Conservation (phyloP, 2,329 filamentous ascomycete genomes). For the Trichoderma cornu-damae region DNA sequence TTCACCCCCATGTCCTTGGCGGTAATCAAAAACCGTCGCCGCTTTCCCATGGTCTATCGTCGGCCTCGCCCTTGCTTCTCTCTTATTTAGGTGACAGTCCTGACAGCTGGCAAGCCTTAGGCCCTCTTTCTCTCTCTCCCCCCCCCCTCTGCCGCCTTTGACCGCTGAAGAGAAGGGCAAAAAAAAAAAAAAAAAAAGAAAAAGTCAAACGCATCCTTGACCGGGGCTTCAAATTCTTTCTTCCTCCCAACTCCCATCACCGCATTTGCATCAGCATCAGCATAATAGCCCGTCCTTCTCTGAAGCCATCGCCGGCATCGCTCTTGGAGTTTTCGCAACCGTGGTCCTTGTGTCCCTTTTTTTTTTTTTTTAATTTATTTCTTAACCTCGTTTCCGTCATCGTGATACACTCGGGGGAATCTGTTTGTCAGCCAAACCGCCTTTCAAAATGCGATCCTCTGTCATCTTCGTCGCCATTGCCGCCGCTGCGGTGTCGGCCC, state of each 20-base stretch:
- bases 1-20: constrained; percentile 12
- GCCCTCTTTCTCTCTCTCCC: constrained; percentile 10
- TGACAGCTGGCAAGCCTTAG: constrained; percentile 14
- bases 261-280: constrained; percentile 18
- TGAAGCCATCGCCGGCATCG: neutral
- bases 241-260: constrained; percentile 16
- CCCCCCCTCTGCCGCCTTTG: constrained; percentile 8
- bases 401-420: constrained; percentile 9
- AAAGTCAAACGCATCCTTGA: constrained; percentile 5
- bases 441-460: constrained; percentile 39
- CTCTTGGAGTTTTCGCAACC: constrained; percentile 9
- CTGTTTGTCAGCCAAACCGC: constrained; percentile 16
- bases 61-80: constrained; percentile 19
- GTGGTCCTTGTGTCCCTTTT: constrained; percentile 8
- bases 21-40: constrained; percentile 18
- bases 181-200: too few species aligned
- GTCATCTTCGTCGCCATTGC: constrained; percentile 42
- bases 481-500: constrained; percentile 39
- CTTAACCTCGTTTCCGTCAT: neutral
- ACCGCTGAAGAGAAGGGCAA: neutral
- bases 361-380: neutral
- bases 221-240: constrained; percentile 1
- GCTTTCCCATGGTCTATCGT: constrained; percentile 18
- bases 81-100: constrained; percentile 20
- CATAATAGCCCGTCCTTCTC: constrained; percentile 17